Conservation (phyloP, 345 rosid species). For the Salix purpurea region DNA sequence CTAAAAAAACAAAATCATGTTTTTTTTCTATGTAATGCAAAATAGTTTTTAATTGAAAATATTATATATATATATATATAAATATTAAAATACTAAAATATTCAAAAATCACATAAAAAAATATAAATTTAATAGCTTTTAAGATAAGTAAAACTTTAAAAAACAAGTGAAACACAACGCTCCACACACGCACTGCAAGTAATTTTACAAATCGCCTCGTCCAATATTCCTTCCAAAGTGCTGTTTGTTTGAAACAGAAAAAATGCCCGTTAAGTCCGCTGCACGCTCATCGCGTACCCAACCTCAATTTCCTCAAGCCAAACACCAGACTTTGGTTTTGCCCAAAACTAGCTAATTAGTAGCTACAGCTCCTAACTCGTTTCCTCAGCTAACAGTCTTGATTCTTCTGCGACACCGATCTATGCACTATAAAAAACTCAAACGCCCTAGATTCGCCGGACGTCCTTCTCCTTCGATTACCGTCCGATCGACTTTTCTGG, state of each 20-base stretch:
- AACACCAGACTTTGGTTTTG: neutral
- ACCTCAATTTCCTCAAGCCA: neutral
- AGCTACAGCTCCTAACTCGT: neutral
- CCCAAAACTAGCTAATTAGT: neutral
- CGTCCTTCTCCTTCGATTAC: neutral
- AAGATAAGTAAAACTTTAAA: neutral
- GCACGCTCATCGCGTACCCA: neutral
- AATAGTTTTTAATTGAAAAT: too few species aligned
- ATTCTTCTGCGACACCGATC: neutral
- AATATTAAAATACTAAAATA: too few species aligned
- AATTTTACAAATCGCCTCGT: too few species aligned
- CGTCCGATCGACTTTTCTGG: conserved; percentile 1
- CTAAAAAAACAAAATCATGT: too few species aligned
- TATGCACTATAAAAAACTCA: neutral
- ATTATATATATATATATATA: too few species aligned
- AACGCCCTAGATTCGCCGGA: neutral
- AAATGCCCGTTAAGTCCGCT: neutral
- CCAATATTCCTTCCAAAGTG: neutral
- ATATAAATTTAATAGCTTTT: too few species aligned
- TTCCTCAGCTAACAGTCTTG: neutral
- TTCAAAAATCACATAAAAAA: too few species aligned
- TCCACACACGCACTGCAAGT: too few species aligned
- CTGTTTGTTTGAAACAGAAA: neutral
- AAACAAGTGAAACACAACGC: neutral
- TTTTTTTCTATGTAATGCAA: too few species aligned